Evolutionary conservation across 2,329 filamentous ascomycete species (phyloP).

Genomic region (Pestalotiopsis sp.): DNA sequence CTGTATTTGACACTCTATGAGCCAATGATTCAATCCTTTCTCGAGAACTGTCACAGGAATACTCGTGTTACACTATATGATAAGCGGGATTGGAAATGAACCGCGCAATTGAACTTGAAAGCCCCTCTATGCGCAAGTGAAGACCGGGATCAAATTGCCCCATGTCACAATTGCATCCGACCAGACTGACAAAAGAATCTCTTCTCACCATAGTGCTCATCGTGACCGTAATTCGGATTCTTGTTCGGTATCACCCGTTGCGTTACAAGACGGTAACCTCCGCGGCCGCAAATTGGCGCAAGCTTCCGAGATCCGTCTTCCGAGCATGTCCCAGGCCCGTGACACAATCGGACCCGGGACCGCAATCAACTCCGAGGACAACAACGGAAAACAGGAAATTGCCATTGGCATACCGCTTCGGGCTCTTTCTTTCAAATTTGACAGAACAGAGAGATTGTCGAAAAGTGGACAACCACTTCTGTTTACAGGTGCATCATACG

Average conservation of each 20-base stretch:
- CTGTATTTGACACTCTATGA: no score
- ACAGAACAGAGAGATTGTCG: neutral
- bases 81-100: no score
- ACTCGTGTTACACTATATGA: no score
- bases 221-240: no score
- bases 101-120: no score
- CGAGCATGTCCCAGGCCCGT: neutral
- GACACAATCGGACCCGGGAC: neutral
- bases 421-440: neutral
- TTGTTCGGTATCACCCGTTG: neutral
- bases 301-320: constrained; percentile 1
- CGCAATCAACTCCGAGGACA: neutral
- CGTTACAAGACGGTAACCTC: neutral
- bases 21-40: no score
- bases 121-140: no score
- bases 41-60: no score
- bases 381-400: neutral
- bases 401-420: neutral
- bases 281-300: neutral
- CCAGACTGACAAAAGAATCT: no score
- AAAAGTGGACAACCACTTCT: neutral
- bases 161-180: no score
- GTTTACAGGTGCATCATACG: neutral
- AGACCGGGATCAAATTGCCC: no score
- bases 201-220: no score